phyloP scores from a whole-genome alignment of 2,329 filamentous ascomycete species.

The Graphiopsis chlorocephala region DNA sequence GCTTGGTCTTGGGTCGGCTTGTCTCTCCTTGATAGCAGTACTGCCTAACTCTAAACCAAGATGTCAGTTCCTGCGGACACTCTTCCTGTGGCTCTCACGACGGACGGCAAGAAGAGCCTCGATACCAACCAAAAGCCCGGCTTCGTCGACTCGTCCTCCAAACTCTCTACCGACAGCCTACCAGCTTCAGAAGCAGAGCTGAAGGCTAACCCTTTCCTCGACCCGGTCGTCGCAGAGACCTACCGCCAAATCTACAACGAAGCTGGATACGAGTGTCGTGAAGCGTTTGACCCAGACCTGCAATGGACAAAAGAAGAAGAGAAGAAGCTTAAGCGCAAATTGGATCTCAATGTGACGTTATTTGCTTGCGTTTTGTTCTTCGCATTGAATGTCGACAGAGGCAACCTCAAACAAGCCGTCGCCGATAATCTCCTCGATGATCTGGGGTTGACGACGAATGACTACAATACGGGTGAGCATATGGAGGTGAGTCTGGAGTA shows the following conservation, averaged over 20 bases:
- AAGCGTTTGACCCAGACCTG: conserved; percentile 48
- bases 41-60: not conserved
- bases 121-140: conserved; percentile 3
- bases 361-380: conserved; percentile 27
- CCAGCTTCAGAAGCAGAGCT: conserved; percentile 3
- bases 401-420: conserved; percentile 31
- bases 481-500: too few species aligned
- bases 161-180: conserved; percentile 7
- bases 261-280: conserved; percentile 50
- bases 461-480: conserved; percentile 29
- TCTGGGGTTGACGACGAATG: conserved; percentile 29
- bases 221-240: conserved; percentile 51
- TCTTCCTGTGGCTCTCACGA: not conserved
- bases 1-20: conserved; percentile 1
- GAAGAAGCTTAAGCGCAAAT: conserved; percentile 33
- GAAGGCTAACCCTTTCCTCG: conserved; percentile 42
- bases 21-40: not conserved
- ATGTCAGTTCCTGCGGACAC: conserved; percentile 2
- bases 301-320: conserved; percentile 46
- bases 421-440: conserved; percentile 31
- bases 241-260: conserved; percentile 56
- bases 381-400: conserved; percentile 28
- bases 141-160: conserved; percentile 7
- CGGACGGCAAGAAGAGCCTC: conserved; percentile 3
- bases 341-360: conserved; percentile 25